phyloP scores from a whole-genome alignment of 257 asterid genomes.

The Primulina huaijiensis region DNA sequence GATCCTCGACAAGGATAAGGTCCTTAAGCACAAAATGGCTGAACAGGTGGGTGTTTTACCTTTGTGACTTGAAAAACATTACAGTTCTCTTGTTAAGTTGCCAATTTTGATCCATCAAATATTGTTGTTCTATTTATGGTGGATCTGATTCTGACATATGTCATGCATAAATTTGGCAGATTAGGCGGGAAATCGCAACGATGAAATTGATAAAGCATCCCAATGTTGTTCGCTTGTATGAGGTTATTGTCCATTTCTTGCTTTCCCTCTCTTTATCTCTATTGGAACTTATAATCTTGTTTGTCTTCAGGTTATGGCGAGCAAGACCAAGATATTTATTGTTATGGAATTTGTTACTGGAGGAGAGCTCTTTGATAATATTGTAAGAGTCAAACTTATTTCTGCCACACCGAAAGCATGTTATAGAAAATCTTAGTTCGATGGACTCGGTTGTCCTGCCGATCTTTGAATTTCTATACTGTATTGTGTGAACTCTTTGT shows the following conservation, averaged over 20 bases:
- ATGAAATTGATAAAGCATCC: slow-evolving; percentile 95
- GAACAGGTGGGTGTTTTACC: slow-evolving; percentile 58
- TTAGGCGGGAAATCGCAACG: slow-evolving; percentile 85
- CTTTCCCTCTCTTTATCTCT: slow-evolving; percentile 3
- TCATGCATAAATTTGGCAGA: slow-evolving; percentile 38
- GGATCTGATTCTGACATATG: slow-evolving; percentile 25
- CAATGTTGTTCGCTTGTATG: slow-evolving; percentile 70
- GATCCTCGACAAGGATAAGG: slow-evolving; percentile 88
- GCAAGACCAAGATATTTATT: slow-evolving; percentile 89
- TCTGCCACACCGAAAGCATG: not conserved
- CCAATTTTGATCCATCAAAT: not conserved
- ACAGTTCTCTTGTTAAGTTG: slow-evolving; percentile 1
- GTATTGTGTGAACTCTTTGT: not conserved
- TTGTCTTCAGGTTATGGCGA: slow-evolving; percentile 76
- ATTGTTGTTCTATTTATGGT: not conserved
- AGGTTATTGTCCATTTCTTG: slow-evolving; percentile 44
- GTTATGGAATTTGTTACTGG: slow-evolving; percentile 90
- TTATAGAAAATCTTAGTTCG: not conserved
- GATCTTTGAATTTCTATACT: not conserved
- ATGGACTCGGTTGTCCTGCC: not conserved
- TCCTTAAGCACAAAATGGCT: slow-evolving; percentile 90
- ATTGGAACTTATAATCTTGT: slow-evolving; percentile 7
- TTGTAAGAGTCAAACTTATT: slow-evolving; percentile 49
- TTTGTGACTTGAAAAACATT: not conserved
- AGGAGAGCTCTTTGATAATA: slow-evolving; percentile 94